Conservation (phyloP, 495 filamentous ascomycete species). For the Chaetomidium leptoderma region DNA sequence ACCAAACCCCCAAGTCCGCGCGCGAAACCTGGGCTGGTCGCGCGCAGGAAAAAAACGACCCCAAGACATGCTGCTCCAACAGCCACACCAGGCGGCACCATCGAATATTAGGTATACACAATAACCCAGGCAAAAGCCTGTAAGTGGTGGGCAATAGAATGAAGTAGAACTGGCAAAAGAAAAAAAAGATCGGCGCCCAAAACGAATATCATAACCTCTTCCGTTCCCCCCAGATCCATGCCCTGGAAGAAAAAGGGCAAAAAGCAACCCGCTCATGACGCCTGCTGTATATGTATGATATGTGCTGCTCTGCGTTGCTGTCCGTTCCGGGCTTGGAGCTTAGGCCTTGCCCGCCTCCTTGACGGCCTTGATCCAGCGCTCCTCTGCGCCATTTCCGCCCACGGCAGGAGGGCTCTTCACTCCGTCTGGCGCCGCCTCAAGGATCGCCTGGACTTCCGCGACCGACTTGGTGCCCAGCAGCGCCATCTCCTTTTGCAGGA, state of each 20-base stretch:
- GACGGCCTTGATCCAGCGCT: constrained; percentile 36
- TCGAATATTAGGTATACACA: constrained; percentile 25
- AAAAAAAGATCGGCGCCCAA: neutral
- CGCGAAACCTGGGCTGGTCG: too few species aligned
- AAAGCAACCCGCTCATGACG: constrained; percentile 3
- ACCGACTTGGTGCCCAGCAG: constrained; percentile 35
- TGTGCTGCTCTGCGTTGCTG: neutral
- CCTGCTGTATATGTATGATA: neutral
- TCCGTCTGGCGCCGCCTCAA: constrained; percentile 18
- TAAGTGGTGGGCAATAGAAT: constrained; percentile 5
- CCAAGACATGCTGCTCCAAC: constrained; percentile 1
- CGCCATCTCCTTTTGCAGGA: constrained; percentile 47
- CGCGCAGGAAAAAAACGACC: neutral
- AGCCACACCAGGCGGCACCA: constrained; percentile 20
- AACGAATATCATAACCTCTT: too few species aligned
- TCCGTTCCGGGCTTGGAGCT: neutral
- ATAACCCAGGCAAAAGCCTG: constrained; percentile 10
- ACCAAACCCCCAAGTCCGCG: too few species aligned
- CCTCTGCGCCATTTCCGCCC: constrained; percentile 33
- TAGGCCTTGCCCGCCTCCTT: constrained; percentile 32
- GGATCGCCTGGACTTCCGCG: constrained; percentile 31
- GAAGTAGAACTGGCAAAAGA: neutral
- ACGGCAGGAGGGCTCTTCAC: constrained; percentile 22
- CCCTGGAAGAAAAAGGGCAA: too few species aligned
- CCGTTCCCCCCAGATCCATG: too few species aligned